Base-by-base conservation (phyloP, 176 grass and related monocot species). In the Oryza meridionalis region DNA sequence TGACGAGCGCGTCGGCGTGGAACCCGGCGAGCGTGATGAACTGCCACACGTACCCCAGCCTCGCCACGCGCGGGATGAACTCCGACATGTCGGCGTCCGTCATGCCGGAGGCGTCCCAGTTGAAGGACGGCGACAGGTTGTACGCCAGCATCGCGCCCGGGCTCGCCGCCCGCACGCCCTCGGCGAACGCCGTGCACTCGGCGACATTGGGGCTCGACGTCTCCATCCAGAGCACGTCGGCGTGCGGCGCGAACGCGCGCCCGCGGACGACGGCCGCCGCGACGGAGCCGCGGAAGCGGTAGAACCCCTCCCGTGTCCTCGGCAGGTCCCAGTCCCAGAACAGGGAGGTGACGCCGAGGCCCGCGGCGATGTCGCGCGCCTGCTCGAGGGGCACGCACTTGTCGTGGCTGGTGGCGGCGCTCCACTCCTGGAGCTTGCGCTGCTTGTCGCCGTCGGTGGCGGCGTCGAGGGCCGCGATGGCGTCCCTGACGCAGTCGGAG, bases 121-220 rank as follows among this genome's bases (percentile, higher is more conserved):
- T 98, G 88, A 98, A 98, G 10, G 90, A 98, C n/a, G 95, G 95
- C 75, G 95, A 98, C 33, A 95, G 90, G 89, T 98, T 95, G 95
- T 98, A 98, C 3, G 95, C 92, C 55, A 98, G 80, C 95, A 98
- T 98, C 2, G 84, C 79, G 29, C 90, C 89, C 6, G 92, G 92
- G 69, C 45, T 67, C 13, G 72, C 73, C 10, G 77, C 67, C 86
- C 42, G 91, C 6, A 98, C 88, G 4, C 95, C 95, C 15, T 85
- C 76, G 2, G 95, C 86, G 72, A 98, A 98, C 3, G 78, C 78
- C 2, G 90, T 93, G 84, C 95, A 98, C 72, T 95, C 95, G 14
- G 42, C 71, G 43, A 98, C 50, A 82, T 98, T 55, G 5, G 95
- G 95, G 88, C 95, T 94, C 21, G 92, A 98, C 29, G 95, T 98